Conservation (phyloP, 2,329 filamentous ascomycete genomes). For the Xylariales sp. region DNA sequence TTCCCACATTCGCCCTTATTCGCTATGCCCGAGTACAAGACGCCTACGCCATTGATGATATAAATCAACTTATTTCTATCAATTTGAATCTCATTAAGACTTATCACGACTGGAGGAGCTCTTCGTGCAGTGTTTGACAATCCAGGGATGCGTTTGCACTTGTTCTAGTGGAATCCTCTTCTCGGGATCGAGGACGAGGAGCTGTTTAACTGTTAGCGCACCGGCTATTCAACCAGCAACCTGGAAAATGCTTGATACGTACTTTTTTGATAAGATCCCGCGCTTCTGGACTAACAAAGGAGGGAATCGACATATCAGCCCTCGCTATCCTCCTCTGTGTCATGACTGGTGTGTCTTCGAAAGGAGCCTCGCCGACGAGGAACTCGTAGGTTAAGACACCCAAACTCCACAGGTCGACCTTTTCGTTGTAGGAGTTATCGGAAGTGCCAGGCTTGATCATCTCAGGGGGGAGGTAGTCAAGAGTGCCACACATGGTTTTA, state of each 20-base stretch:
- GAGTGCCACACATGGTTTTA: conserved; percentile 95
- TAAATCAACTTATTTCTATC: conserved; percentile 38
- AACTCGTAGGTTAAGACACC: conserved; percentile 98
- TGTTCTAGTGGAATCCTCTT: conserved; percentile 92
- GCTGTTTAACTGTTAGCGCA: conserved; percentile 57
- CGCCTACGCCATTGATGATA: conserved; percentile 41
- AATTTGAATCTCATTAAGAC: conserved; percentile 45
- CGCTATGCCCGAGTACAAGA: conserved; percentile 28
- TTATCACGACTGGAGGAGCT: conserved; percentile 69
- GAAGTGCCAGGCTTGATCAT: conserved; percentile 87
- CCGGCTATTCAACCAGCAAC: neutral
- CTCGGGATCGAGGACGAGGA: conserved; percentile 91
- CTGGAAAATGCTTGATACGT: conserved; percentile 48
- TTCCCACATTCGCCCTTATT: conserved; percentile 40
- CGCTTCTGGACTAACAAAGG: conserved; percentile 90
- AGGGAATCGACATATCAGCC: conserved; percentile 92
- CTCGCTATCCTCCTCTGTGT: conserved; percentile 89
- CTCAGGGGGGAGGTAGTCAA: conserved; percentile 97
- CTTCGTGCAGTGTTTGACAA: conserved; percentile 90
- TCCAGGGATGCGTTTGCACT: conserved; percentile 93
- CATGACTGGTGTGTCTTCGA: conserved; percentile 95
- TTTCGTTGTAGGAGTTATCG: conserved; percentile 93
- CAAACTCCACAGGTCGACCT: conserved; percentile 95
- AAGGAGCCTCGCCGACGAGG: conserved; percentile 92
- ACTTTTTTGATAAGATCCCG: conserved; percentile 93